Percentiles rank a stretch among this genome's conserved stretches.
Conservation (phyloP, 441 rosid genomes). For the Omphalea diandra region DNA sequence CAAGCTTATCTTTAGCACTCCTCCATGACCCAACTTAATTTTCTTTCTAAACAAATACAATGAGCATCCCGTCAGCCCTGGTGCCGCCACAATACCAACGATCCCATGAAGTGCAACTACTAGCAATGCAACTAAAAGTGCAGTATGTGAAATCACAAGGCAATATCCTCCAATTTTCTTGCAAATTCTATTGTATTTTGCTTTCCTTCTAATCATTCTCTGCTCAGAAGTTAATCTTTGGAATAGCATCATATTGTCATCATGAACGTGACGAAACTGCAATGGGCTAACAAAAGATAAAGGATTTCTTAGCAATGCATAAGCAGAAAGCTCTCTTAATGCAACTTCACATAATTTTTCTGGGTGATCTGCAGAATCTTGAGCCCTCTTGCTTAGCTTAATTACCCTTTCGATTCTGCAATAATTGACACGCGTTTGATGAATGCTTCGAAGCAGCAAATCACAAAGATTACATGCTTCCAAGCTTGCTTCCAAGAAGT, state of each 20-base stretch:
- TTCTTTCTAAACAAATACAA: conserved; percentile 35
- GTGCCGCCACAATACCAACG: conserved; percentile 55
- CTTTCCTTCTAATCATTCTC: conserved; percentile 46
- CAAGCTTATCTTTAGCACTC: conserved; percentile 23
- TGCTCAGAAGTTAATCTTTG: conserved; percentile 41
- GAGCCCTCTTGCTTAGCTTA: conserved; percentile 34
- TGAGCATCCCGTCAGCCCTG: conserved; percentile 47
- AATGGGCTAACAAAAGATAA: conserved; percentile 32
- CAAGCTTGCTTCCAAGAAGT: conserved; percentile 55
- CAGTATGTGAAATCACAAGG: conserved; percentile 49
- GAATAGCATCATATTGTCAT: conserved; percentile 44
- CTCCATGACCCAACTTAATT: conserved; percentile 13
- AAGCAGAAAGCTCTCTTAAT: conserved; percentile 53
- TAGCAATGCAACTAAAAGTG: conserved; percentile 44
- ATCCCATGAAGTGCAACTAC: conserved; percentile 58
- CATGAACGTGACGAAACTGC: conserved; percentile 43
- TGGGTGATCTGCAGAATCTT: conserved; percentile 24
- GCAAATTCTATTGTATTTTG: conserved; percentile 34
- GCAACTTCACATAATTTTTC: conserved; percentile 26
- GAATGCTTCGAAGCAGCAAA: conserved; percentile 52
- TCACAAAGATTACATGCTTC: conserved; percentile 65
- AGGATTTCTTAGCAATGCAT: conserved; percentile 53
- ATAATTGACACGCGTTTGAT: conserved; percentile 53
- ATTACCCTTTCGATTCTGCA: conserved; percentile 48
- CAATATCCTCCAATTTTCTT: conserved; percentile 48